Evolutionary conservation across 257 asterid genomes (phyloP).

Genomic region (Solanum chmielewskii): DNA sequence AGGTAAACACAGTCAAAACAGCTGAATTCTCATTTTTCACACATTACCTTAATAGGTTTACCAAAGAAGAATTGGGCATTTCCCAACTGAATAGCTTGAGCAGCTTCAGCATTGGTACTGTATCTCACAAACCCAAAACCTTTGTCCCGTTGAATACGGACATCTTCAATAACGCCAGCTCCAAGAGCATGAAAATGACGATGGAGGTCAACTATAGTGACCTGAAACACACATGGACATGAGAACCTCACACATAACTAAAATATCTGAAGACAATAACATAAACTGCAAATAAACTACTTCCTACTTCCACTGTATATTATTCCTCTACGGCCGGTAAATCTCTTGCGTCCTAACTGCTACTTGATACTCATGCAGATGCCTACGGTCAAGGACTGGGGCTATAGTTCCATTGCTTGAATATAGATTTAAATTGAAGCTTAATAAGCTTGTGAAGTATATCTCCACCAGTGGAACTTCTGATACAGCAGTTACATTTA

Average conservation of each 20-base stretch:
- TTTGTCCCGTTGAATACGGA: constrained; percentile 77
- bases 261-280: background rate
- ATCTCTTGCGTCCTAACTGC: background rate
- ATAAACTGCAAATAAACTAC: background rate
- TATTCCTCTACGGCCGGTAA: background rate
- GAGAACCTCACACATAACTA: background rate
- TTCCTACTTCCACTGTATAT: background rate
- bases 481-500: background rate
- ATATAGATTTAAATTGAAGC: background rate
- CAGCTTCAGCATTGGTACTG: constrained; percentile 81
- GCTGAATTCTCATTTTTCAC: background rate
- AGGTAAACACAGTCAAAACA: background rate
- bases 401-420: background rate
- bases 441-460: background rate
- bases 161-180: constrained; percentile 73
- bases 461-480: background rate
- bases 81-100: constrained; percentile 77
- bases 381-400: background rate
- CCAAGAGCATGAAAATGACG: constrained; percentile 61
- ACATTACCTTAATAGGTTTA: constrained; percentile 51
- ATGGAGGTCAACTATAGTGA: constrained; percentile 67
- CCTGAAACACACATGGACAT: constrained; percentile 22
- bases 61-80: constrained; percentile 52
- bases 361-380: background rate
- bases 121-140: constrained; percentile 84